These are phyloP conservation scores for Malus sieversii DNA, from an alignment of 306 rosid genomes.

Conservation along the genomic window DNA sequence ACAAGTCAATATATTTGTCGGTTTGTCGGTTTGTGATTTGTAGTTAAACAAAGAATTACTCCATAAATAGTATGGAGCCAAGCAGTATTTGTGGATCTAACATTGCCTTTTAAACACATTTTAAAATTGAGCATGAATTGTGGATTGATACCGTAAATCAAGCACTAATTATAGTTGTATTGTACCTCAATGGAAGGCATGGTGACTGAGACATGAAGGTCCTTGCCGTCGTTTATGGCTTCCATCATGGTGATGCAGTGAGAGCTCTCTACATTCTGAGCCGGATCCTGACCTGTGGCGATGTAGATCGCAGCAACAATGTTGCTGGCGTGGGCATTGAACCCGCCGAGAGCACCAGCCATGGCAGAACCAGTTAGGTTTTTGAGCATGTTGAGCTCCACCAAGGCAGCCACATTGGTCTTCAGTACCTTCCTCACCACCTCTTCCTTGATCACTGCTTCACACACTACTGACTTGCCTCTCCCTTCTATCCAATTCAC, in stretches of 20 bases:
- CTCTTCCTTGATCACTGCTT: conserved; percentile 5
- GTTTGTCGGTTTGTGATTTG: no score
- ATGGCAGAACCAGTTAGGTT: conserved; percentile 22
- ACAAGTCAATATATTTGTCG: no score
- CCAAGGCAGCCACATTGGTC: conserved; percentile 11
- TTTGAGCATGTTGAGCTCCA: conserved; percentile 24
- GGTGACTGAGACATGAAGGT: conserved; percentile 17
- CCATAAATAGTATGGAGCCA: no score
- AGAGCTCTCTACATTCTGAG: conserved; percentile 24
- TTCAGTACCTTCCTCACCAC: conserved; percentile 17
- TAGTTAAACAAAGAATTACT: no score
- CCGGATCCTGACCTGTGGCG: conserved; percentile 25
- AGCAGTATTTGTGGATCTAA: not conserved
- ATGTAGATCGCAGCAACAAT: conserved; percentile 15
- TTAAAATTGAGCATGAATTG: not conserved
- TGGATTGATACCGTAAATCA: not conserved
- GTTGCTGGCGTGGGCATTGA: conserved; percentile 24
- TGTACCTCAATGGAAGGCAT: conserved; percentile 23
- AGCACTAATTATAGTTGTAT: not conserved
- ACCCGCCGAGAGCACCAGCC: conserved; percentile 23
- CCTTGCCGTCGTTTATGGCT: conserved; percentile 10
- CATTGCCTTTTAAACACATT: not conserved
- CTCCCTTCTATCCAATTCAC: conserved; percentile 27
- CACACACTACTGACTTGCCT: conserved; percentile 20
- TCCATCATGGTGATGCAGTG: conserved; percentile 27